Conservation (phyloP, 768 basidiomycete genomes). For the Leccinum aurantiacum region DNA sequence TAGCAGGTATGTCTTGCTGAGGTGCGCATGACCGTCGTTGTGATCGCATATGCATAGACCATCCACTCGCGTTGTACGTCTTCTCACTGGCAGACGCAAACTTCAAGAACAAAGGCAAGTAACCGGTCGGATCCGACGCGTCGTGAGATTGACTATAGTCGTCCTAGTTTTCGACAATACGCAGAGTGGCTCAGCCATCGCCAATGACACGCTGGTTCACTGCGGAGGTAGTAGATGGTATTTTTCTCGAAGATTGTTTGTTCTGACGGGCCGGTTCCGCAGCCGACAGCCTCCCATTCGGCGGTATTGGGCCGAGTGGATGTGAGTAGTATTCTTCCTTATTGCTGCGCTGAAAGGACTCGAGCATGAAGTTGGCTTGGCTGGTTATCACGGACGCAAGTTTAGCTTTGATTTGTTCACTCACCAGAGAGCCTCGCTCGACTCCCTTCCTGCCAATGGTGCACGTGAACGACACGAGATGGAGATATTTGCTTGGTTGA, state of each 20-base stretch:
- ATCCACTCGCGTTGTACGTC: slow-evolving; percentile 76
- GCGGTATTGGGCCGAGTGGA: slow-evolving; percentile 54
- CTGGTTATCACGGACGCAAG: no score
- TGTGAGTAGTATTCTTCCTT: no score
- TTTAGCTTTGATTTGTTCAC: no score
- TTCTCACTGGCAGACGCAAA: slow-evolving; percentile 54
- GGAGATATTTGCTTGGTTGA: slow-evolving; percentile 1
- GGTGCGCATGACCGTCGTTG: neutral
- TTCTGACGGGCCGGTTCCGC: neutral
- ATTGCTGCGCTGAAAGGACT: no score
- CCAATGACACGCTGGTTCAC: slow-evolving; percentile 72
- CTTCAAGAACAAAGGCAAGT: slow-evolving; percentile 61
- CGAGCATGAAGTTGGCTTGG: no score
- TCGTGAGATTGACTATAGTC: neutral
- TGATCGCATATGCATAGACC: slow-evolving; percentile 45
- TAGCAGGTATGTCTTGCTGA: slow-evolving; percentile 40
- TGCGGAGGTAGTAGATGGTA: slow-evolving; percentile 42
- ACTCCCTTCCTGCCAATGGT: slow-evolving; percentile 32
- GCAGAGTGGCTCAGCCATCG: slow-evolving; percentile 64
- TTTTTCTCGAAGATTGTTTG: neutral
- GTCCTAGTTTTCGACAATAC: slow-evolving; percentile 64
- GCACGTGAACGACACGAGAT: neutral
- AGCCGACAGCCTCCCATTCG: slow-evolving; percentile 70
- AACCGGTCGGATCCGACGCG: neutral
- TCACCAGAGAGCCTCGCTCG: no score